Percentiles rank a stretch among this genome's conserved stretches.
Evolutionary conservation across 1,139 yeast genomes (phyloP).

Genomic region (Yarrowia galli): DNA sequence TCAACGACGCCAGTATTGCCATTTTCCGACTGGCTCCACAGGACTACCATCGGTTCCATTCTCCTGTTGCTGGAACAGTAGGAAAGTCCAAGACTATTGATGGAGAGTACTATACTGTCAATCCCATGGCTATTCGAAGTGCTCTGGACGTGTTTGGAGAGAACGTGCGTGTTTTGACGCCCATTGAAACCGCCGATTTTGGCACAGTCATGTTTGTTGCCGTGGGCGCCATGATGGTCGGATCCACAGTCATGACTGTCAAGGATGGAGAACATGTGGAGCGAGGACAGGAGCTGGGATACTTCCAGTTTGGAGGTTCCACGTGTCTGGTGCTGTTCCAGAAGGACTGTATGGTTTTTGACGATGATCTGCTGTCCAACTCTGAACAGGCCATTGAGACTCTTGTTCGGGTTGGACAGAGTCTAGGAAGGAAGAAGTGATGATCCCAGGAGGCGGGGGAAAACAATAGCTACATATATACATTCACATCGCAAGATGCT

Average conservation of each 20-base stretch:
- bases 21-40: slow-evolving; percentile 94
- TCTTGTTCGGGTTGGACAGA: slow-evolving; percentile 73
- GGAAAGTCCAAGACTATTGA: slow-evolving; percentile 71
- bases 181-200: slow-evolving; percentile 74
- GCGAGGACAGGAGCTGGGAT: slow-evolving; percentile 88
- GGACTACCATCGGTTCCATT: slow-evolving; percentile 93
- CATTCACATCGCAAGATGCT: neutral
- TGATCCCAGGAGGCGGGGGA: no score
- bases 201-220: slow-evolving; percentile 81
- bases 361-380: slow-evolving; percentile 73
- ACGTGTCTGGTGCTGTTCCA: slow-evolving; percentile 73
- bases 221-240: slow-evolving; percentile 99
- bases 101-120: slow-evolving; percentile 95
- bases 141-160: slow-evolving; percentile 92
- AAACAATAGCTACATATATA: neutral
- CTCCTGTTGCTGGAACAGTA: slow-evolving; percentile 78
- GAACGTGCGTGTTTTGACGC: slow-evolving; percentile 78
- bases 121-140: slow-evolving; percentile 95
- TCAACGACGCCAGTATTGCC: slow-evolving; percentile 68
- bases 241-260: slow-evolving; percentile 81
- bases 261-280: slow-evolving; percentile 62
- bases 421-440: slow-evolving; percentile 6
- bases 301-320: slow-evolving; percentile 95
- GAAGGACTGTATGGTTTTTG: slow-evolving; percentile 60
- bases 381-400: slow-evolving; percentile 79